Evolutionary conservation across 805 yeast genomes (phyloP), one percentile per base, ranked within the genome.

Genomic region (Spathaspora passalidarum): DNA sequence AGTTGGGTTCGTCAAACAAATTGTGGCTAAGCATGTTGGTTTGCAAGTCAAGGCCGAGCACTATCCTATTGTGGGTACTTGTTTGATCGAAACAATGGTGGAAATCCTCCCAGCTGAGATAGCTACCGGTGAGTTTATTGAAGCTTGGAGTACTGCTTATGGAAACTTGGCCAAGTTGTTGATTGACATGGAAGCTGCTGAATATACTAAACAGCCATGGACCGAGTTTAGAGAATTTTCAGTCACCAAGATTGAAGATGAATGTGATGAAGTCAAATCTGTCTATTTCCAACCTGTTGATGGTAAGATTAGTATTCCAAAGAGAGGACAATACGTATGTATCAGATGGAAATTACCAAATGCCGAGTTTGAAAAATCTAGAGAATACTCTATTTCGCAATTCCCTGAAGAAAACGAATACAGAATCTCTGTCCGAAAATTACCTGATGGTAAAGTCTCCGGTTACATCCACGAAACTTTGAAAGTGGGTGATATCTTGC

Each of bases 91-190:
- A 21, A 79, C 88, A 11, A 72, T 86, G 61, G 59, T 62, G 35
- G 73, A 75, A 45, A 71, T 80, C 35, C 64, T 84, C 29, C 88
- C 87, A 4, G 73, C 66, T 37, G 67, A 63, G 19, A 73, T 69
- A n/a, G 87, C 87, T n/a, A 79, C 80, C 16, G 73, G 69, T 2
- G 80, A 73, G 36, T 78, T 85, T 44, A 53, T 82, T 38, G 72
- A 66, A 20, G 88, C 88, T 9, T 85, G 89, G 88, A 67, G 72
- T 19, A 73, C 67, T 36, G 90, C 91, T 4, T 84, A 85, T 59
- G 76, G 75, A 32, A 78, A 75, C 47, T 69, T 84, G 49, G 90
- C 90, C 5, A 73, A 80, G 46, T 60, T 80, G 8, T 68, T 84
- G 51, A 84, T 85, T 51, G 61, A 68, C 34, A 74, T 78, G 17